phyloP scores from a whole-genome alignment of 2,329 filamentous ascomycete species.

The Fusarium hainanense region DNA sequence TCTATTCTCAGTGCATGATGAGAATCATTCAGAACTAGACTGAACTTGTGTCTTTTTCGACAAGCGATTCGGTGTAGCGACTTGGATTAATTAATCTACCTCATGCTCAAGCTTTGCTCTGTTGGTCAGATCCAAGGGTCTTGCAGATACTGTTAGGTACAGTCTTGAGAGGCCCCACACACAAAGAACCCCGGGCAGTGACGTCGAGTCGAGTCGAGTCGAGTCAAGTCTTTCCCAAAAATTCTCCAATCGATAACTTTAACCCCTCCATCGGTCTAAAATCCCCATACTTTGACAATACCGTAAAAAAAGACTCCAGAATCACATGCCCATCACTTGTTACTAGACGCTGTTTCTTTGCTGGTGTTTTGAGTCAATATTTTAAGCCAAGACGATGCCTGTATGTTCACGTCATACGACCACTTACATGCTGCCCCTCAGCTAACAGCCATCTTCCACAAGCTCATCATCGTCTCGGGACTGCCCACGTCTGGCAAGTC shows the following conservation, averaged over 20 bases:
- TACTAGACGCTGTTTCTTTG: not conserved
- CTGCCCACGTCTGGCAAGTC: conserved; percentile 77
- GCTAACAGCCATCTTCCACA: conserved; percentile 16
- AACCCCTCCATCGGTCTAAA: not conserved
- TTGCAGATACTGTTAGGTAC: not conserved
- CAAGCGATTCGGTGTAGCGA: not conserved
- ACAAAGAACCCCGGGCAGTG: conserved; percentile 12
- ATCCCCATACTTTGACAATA: not conserved
- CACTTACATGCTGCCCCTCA: conserved; percentile 12
- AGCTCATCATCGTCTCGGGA: conserved; percentile 76
- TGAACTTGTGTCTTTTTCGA: not conserved
- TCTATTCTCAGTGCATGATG: not conserved
- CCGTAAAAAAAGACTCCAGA: not conserved
- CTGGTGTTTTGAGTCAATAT: not conserved
- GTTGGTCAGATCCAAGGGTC: conserved; percentile 11
- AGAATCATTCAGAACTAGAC: not conserved
- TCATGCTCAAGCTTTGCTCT: not conserved
- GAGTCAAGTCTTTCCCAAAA: conserved; percentile 22
- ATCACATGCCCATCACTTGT: not conserved
- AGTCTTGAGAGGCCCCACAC: conserved; percentile 6
- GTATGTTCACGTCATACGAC: conserved; percentile 22
- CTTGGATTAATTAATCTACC: not conserved
- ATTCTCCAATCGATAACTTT: conserved; percentile 19
- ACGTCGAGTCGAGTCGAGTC: conserved; percentile 19
- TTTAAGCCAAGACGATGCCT: conserved; percentile 37